Evolutionary conservation across 2,329 filamentous ascomycete species (phyloP).

Genomic region (Microdochium trichocladiopsis): DNA sequence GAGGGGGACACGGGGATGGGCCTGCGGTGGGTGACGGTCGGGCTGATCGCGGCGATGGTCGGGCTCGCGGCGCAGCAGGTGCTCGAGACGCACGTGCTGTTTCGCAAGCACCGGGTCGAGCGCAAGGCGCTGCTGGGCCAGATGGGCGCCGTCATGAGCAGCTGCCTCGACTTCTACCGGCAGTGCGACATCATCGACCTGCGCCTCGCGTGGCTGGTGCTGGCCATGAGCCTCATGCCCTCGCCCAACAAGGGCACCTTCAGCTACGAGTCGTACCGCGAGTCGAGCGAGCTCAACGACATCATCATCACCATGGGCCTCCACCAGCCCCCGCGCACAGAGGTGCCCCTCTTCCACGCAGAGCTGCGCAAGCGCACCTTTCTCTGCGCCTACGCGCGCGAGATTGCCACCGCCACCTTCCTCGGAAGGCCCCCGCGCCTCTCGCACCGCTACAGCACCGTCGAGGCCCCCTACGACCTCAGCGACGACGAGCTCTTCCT

Average conservation of each 20-base stretch:
- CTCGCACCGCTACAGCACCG: conserved; percentile 22
- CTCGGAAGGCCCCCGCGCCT: conserved; percentile 24
- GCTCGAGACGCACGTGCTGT: background rate
- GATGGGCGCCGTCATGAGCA: conserved; percentile 18
- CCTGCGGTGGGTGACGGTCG: background rate
- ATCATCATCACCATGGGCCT: conserved; percentile 22
- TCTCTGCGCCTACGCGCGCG: conserved; percentile 15
- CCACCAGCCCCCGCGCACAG: conserved; percentile 19
- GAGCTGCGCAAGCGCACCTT: conserved; percentile 19
- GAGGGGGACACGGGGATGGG: background rate
- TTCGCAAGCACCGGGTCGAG: conserved; percentile 12
- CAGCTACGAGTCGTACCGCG: conserved; percentile 20
- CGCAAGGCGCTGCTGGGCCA: conserved; percentile 16
- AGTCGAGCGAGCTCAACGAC: conserved; percentile 18
- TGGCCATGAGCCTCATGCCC: conserved; percentile 14
- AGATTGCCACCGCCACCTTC: conserved; percentile 21
- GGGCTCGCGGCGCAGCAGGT: conserved; percentile 12
- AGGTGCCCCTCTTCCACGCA: conserved; percentile 21
- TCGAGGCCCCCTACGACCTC: conserved; percentile 19
- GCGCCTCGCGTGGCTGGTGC: conserved; percentile 22
- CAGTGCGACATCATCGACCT: conserved; percentile 23
- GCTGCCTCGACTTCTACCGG: conserved; percentile 21
- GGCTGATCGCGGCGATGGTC: conserved; percentile 13
- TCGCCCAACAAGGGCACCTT: conserved; percentile 16
- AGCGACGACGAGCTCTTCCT: conserved; percentile 15